Percentiles rank a stretch among this genome's conserved stretches.
Evolutionary conservation across 1,139 yeast species (phyloP).

Genomic region (Taphrina flavorubra): DNA sequence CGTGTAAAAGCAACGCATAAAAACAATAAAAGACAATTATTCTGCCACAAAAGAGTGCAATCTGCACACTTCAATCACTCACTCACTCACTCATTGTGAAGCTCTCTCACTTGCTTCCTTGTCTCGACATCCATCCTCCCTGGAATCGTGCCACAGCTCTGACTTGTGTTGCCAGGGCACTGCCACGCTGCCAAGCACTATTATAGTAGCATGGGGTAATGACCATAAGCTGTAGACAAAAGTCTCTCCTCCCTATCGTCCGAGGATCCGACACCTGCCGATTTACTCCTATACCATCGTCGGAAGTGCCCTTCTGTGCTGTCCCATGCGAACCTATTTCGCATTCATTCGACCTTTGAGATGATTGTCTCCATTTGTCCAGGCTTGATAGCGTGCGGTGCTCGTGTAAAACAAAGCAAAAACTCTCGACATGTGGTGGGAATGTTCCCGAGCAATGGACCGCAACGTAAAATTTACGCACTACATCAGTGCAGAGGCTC

Average conservation of each 20-base stretch:
- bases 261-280: conserved; percentile 1
- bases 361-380: background rate
- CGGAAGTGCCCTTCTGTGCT: conserved; percentile 13
- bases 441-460: background rate
- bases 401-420: background rate
- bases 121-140: background rate
- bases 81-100: no score
- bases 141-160: background rate
- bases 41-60: conserved; percentile 13
- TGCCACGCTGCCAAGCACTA: background rate
- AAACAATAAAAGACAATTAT: conserved; percentile 19
- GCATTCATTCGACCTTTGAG: no score
- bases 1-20: conserved; percentile 19
- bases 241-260: conserved; percentile 7
- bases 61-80: background rate
- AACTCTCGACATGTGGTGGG: background rate
- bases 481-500: background rate
- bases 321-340: background rate
- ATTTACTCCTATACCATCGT: conserved; percentile 11
- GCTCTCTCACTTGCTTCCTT: background rate
- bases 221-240: conserved; percentile 2
- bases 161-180: background rate
- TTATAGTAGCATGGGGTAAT: background rate
- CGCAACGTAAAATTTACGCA: background rate
- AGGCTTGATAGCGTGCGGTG: background rate